Base-by-base conservation (phyloP, 192 early-diverging fungal species). In the Umbelopsis isabellina region DNA sequence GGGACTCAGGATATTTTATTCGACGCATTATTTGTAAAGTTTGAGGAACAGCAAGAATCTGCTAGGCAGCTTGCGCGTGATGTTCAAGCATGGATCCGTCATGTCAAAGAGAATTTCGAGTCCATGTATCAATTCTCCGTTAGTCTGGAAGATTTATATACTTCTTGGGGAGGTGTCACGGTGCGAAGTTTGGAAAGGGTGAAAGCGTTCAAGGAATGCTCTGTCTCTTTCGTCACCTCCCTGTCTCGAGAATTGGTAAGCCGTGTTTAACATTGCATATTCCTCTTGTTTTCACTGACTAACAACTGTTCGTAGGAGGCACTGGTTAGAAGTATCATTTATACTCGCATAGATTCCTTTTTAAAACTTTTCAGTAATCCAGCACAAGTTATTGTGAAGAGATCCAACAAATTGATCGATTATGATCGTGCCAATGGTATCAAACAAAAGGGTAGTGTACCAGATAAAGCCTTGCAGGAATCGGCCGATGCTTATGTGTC, bases 341-440 rank as follows among this genome's bases (percentile, higher is more conserved):
- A 83, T 71, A 75, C 79, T 20, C 68, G 75, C 73, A 77, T 89
- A 45, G 87, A 86, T 20, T 71, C 46, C 7, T 83, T 80, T 53
- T 46, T 89, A 30, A 80, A 76, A 21, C 49, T 78, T 11, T 87
- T 94, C 70, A 82, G 85, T 46, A 87, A 85, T 13, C 92, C 91
- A 10, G 71, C 80, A 20, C 81, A 89, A 46, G 83, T 94, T 8
- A 92, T 94, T 73, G 83, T 87, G 58, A 94, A 93, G 67, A 78
- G 92, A 18, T 84, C 88, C 3, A 81, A 84, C 49, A 94, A 94
- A 67, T 66, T 87, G 37, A 67, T 94, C 33, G 92, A 94, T 68
- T 87, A 88, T 77, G 91, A 93, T 58, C 75, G 89, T 23, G 90
- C 80, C 2, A 80, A 77, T 53, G 79, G 83, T 33, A 86, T 92